A percentile compares a stretch with the other conserved stretches of the same genome.
Evolutionary conservation across 1,284 basidiomycete genomes (phyloP).

Genomic region (Malassezia nana): DNA sequence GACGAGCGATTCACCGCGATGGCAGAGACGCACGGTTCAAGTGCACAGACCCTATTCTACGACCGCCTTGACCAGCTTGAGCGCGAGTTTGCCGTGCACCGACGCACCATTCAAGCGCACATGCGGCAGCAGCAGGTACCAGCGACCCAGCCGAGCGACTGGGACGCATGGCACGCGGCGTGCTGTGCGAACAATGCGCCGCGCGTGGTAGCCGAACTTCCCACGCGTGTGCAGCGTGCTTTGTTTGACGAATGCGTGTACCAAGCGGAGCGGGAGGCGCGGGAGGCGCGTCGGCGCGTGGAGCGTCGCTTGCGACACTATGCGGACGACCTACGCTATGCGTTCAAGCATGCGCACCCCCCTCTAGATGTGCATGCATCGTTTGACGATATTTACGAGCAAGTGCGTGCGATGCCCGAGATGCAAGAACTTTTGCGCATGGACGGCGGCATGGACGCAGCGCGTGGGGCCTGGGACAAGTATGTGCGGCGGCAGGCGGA

Average conservation of each 20-base stretch:
- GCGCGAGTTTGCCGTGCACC: constrained; percentile 68
- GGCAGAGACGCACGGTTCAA: constrained; percentile 82
- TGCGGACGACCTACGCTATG: constrained; percentile 91
- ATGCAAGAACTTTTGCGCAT: constrained; percentile 20
- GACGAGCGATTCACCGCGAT: constrained; percentile 74
- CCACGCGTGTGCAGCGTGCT: constrained; percentile 12
- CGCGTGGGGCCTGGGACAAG: constrained; percentile 35
- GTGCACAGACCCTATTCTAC: constrained; percentile 91
- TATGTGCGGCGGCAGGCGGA: constrained; percentile 33
- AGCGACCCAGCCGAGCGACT: constrained; percentile 25
- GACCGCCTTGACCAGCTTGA: constrained; percentile 78
- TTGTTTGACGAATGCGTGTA: constrained; percentile 57
- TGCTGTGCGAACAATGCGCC: constrained; percentile 3
- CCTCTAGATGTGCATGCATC: constrained; percentile 48
- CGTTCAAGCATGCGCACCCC: constrained; percentile 75
- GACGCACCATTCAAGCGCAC: constrained; percentile 56
- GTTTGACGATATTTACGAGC: constrained; percentile 17
- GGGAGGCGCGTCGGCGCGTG: constrained; percentile 62
- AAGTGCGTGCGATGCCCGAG: constrained; percentile 21
- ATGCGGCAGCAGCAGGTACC: constrained; percentile 54
- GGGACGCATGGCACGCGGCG: constrained; percentile 4
- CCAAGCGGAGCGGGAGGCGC: constrained; percentile 58
- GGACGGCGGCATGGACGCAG: constrained; percentile 24
- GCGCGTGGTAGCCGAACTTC: background rate
- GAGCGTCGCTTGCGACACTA: constrained; percentile 75